Conservation (phyloP, 1,284 basidiomycete species). For the Wallemia hederae region DNA sequence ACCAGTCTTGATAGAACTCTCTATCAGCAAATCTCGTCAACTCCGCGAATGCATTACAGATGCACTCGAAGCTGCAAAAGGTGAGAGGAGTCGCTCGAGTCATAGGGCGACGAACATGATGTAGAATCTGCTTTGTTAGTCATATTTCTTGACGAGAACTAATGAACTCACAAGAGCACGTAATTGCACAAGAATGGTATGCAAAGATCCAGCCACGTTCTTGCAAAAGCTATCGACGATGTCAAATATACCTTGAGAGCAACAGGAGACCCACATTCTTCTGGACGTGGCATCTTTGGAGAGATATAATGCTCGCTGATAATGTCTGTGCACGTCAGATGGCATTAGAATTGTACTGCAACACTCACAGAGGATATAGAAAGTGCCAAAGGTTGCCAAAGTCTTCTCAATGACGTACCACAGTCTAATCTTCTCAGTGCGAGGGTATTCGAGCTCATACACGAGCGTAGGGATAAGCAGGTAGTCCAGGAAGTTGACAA, state of each 20-base stretch:
- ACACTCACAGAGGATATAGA: constrained; percentile 42
- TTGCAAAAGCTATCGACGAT: constrained; percentile 27
- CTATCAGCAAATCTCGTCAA: constrained; percentile 56
- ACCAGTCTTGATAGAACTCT: constrained; percentile 88
- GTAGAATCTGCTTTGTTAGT: constrained; percentile 27
- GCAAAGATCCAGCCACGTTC: constrained; percentile 53
- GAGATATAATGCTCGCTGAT: constrained; percentile 76
- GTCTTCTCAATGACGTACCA: constrained; percentile 84
- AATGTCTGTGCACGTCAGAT: constrained; percentile 15
- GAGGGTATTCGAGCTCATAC: constrained; percentile 84
- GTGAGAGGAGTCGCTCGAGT: constrained; percentile 7
- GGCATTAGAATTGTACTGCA: constrained; percentile 11
- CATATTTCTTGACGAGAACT: neutral
- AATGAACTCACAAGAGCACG: constrained; percentile 11
- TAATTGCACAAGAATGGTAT: constrained; percentile 62
- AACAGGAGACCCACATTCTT: neutral
- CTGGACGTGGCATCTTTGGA: constrained; percentile 8
- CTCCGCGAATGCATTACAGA: constrained; percentile 85
- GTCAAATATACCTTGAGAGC: neutral
- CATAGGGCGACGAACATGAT: constrained; percentile 34
- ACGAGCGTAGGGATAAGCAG: constrained; percentile 73
- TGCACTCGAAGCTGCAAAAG: constrained; percentile 37
- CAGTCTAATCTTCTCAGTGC: constrained; percentile 59
- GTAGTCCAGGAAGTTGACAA: constrained; percentile 61
- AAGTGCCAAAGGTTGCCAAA: constrained; percentile 79